Percentiles rank a stretch among this genome's conserved stretches.
phyloP scores from a whole-genome alignment of 768 basidiomycete species.

The Boletus tomentosulus region DNA sequence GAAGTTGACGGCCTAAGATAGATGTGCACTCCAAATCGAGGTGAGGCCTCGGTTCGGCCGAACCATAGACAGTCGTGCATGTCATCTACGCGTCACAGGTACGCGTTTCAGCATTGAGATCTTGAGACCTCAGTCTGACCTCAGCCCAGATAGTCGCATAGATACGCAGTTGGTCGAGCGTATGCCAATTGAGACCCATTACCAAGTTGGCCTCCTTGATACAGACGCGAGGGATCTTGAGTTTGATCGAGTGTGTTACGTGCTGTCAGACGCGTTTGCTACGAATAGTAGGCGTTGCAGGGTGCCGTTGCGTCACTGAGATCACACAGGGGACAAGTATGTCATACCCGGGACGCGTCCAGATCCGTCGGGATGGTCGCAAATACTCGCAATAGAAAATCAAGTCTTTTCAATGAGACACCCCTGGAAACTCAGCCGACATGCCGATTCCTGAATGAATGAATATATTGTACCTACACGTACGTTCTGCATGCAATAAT shows the following conservation, averaged over 20 bases:
- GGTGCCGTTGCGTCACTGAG: neutral
- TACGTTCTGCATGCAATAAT: neutral
- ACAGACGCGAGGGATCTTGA: neutral
- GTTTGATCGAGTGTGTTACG: neutral
- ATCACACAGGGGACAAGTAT: neutral
- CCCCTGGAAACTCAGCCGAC: neutral
- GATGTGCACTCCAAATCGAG: neutral
- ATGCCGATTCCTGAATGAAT: neutral
- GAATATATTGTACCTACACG: neutral
- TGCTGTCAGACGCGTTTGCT: neutral
- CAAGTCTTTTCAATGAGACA: neutral
- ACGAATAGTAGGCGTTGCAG: neutral
- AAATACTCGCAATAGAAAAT: neutral
- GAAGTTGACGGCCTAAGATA: no score
- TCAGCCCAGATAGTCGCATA: neutral
- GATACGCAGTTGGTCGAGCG: neutral
- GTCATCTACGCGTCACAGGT: neutral
- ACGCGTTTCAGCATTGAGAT: neutral
- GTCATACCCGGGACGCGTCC: neutral
- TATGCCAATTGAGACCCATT: neutral
- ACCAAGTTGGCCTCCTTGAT: neutral
- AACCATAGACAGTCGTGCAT: neutral
- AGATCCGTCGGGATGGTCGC: neutral
- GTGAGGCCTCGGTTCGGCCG: neutral
- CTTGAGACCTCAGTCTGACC: neutral